Percentiles rank a stretch among this genome's conserved stretches.
phyloP scores from a whole-genome alignment of 2,329 filamentous ascomycete genomes.

The Berkeleyomyces rouxiae region DNA sequence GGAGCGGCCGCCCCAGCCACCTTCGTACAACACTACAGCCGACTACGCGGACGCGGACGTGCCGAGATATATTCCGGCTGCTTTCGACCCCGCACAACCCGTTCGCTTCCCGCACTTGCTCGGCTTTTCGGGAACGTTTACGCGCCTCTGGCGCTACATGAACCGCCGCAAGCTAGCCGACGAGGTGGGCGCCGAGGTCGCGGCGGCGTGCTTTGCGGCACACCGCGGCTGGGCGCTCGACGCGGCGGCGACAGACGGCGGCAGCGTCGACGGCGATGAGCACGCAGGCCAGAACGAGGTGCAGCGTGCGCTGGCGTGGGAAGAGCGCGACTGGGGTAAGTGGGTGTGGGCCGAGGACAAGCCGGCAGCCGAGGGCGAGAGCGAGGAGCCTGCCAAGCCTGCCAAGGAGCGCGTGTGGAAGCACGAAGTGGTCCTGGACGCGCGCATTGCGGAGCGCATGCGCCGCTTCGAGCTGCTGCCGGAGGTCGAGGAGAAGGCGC shows the following conservation, averaged over 20 bases:
- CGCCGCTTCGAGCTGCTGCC: conserved; percentile 52
- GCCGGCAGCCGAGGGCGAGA: conserved; percentile 23
- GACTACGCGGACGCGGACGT: conserved; percentile 54
- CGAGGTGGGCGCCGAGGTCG: conserved; percentile 70
- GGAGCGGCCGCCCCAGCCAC: conserved; percentile 43
- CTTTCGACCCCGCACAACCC: conserved; percentile 55
- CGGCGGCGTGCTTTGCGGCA: conserved; percentile 56
- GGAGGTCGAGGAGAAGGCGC: conserved; percentile 53
- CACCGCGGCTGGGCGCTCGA: conserved; percentile 24
- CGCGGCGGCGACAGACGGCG: not conserved
- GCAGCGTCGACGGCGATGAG: conserved; percentile 14
- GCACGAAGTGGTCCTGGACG: conserved; percentile 57
- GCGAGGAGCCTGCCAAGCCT: conserved; percentile 26
- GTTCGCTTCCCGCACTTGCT: conserved; percentile 78
- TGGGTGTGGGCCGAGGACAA: conserved; percentile 44
- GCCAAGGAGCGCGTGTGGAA: conserved; percentile 56
- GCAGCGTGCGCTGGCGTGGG: conserved; percentile 44
- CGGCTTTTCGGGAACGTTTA: conserved; percentile 79
- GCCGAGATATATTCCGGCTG: conserved; percentile 47
- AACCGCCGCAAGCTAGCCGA: conserved; percentile 76
- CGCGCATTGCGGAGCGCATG: conserved; percentile 64
- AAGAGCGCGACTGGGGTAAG: conserved; percentile 76
- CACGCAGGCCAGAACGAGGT: conserved; percentile 35
- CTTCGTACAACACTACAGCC: conserved; percentile 55
- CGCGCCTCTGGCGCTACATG: conserved; percentile 73